phyloP scores from a whole-genome alignment of 805 yeast genomes.

The Saccharomycopsis fodiens region DNA sequence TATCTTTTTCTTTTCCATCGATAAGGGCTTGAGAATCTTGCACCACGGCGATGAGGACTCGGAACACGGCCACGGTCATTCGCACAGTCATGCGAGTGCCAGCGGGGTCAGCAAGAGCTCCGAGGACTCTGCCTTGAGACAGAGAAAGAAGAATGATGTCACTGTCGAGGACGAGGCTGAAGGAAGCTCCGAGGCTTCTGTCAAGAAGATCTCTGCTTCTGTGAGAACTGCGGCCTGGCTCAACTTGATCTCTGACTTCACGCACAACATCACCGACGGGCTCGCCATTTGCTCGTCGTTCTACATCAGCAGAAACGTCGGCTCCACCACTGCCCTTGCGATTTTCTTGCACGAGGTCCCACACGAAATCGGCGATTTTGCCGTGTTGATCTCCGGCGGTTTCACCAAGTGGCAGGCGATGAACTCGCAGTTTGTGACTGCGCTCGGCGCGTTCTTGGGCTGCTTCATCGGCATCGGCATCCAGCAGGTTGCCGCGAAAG shows the following conservation, averaged over 20 bases:
- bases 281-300: slow-evolving; percentile 68
- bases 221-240: slow-evolving; percentile 48
- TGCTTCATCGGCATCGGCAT: slow-evolving; percentile 56
- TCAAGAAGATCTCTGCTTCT: slow-evolving; percentile 28
- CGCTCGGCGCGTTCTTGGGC: slow-evolving; percentile 58
- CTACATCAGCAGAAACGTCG: slow-evolving; percentile 49
- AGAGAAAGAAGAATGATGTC: slow-evolving; percentile 22
- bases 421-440: slow-evolving; percentile 59
- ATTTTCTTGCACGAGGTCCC: slow-evolving; percentile 75
- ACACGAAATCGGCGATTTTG: slow-evolving; percentile 77
- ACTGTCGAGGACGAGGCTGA: slow-evolving; percentile 26
- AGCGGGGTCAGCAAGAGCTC: slow-evolving; percentile 19
- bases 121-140: slow-evolving; percentile 14
- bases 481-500: slow-evolving; percentile 31
- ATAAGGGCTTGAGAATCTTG: slow-evolving; percentile 48
- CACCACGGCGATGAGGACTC: slow-evolving; percentile 31
- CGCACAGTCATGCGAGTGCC: slow-evolving; percentile 26
- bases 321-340: slow-evolving; percentile 63
- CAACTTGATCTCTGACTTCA: slow-evolving; percentile 60
- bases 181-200: slow-evolving; percentile 26
- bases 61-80: slow-evolving; percentile 40
- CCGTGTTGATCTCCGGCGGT: slow-evolving; percentile 62
- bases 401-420: slow-evolving; percentile 58
- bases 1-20: slow-evolving; percentile 50
- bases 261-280: slow-evolving; percentile 75